Conservation (phyloP, 2,329 filamentous ascomycete species). For the Aspergillus novofumigatus region DNA sequence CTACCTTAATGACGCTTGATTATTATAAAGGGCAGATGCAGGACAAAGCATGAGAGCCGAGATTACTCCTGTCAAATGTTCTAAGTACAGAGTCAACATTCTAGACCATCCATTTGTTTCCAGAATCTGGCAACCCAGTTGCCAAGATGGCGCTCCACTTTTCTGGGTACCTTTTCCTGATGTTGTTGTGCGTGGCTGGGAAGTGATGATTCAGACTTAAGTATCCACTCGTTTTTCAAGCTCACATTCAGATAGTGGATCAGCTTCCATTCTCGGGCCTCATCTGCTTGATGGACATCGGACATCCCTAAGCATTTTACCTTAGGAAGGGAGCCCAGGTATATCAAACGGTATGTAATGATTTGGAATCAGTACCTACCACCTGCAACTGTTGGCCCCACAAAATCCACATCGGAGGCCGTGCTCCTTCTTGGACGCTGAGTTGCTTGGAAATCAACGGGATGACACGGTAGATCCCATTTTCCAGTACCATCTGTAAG, state of each 20-base stretch:
- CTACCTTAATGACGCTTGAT: background rate
- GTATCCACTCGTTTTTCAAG: background rate
- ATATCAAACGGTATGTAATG: conserved; percentile 2
- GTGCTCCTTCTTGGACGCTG: conserved; percentile 17
- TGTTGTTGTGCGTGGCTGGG: conserved; percentile 16
- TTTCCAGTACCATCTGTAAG: background rate
- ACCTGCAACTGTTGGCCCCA: background rate
- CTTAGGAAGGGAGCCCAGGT: background rate
- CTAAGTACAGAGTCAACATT: background rate
- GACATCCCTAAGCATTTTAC: background rate
- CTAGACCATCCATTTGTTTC: conserved; percentile 7
- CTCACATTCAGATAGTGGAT: background rate
- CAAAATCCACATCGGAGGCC: conserved; percentile 14
- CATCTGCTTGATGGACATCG: background rate
- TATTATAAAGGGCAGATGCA: background rate
- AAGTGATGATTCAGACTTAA: conserved; percentile 1
- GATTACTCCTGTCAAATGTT: background rate
- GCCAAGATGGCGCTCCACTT: conserved; percentile 10
- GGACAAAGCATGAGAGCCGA: background rate
- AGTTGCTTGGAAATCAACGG: conserved; percentile 12
- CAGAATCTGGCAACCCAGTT: background rate
- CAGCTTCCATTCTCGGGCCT: background rate
- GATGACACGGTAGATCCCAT: conserved; percentile 13
- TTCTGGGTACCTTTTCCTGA: conserved; percentile 3
- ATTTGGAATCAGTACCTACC: conserved; percentile 4